phyloP scores from a whole-genome alignment of 306 rosid genomes.

The Rosa chinensis region DNA sequence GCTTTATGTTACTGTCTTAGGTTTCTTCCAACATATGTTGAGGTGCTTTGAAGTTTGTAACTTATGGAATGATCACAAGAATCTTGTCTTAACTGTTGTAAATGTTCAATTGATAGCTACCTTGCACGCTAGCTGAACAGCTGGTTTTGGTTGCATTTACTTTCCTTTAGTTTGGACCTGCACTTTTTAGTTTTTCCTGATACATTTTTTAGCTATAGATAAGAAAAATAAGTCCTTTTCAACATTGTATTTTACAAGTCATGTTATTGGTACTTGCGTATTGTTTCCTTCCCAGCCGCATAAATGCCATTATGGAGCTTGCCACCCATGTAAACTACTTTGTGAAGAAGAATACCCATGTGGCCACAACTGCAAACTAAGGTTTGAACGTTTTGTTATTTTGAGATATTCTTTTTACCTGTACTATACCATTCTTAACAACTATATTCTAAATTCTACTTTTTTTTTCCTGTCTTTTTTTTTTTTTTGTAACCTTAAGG shows the following conservation, averaged over 20 bases:
- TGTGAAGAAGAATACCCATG: constrained; percentile 83
- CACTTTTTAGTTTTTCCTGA: background rate
- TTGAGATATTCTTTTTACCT: constrained; percentile 12
- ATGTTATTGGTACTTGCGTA: constrained; percentile 21
- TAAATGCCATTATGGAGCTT: constrained; percentile 96
- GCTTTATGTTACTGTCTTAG: constrained; percentile 14
- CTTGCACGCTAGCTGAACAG: background rate
- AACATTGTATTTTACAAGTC: background rate
- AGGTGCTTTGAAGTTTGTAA: constrained; percentile 11
- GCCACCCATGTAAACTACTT: constrained; percentile 72
- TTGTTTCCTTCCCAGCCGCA: constrained; percentile 64
- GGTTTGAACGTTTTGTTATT: constrained; percentile 42
- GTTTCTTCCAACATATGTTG: background rate
- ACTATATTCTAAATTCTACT: background rate
- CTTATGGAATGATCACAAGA: background rate
- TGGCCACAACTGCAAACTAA: constrained; percentile 80
- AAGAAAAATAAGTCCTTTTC: constrained; percentile 10
- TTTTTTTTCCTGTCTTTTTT: background rate
- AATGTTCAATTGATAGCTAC: background rate
- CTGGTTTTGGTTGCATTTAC: constrained; percentile 3
- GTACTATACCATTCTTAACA: constrained; percentile 8
- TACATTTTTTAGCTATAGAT: constrained; percentile 11
- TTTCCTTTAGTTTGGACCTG: background rate
- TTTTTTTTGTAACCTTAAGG: constrained; percentile 33
- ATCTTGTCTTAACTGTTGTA: constrained; percentile 1